Conservation (phyloP, 2,329 filamentous ascomycete genomes). For the Microdochium bolleyi region DNA sequence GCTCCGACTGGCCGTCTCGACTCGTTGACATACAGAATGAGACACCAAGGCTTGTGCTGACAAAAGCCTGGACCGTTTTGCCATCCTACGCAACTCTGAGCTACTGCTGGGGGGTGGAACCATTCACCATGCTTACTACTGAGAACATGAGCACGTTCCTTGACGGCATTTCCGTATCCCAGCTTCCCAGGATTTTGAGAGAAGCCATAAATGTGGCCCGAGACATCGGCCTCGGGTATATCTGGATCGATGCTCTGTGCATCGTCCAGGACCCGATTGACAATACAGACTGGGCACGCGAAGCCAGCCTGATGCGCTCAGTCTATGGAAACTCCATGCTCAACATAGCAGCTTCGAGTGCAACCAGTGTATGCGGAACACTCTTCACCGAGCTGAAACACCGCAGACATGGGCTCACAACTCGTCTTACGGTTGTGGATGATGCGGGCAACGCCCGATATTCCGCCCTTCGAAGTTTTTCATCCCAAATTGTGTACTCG, state of each 20-base stretch:
- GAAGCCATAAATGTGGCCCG: slow-evolving; percentile 17
- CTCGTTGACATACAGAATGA: neutral
- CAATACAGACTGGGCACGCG: slow-evolving; percentile 14
- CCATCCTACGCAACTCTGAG: slow-evolving; percentile 5
- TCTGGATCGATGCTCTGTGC: slow-evolving; percentile 24
- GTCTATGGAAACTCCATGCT: slow-evolving; percentile 9
- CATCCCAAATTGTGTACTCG: neutral
- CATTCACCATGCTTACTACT: slow-evolving; percentile 3
- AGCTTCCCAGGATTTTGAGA: slow-evolving; percentile 12
- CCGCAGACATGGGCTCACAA: neutral
- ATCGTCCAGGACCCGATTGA: slow-evolving; percentile 17
- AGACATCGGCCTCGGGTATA: slow-evolving; percentile 12
- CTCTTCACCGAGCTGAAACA: neutral
- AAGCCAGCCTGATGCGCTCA: slow-evolving; percentile 10
- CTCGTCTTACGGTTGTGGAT: neutral
- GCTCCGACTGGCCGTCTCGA: neutral
- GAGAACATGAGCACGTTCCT: slow-evolving; percentile 3
- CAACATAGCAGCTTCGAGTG: slow-evolving; percentile 7
- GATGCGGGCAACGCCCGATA: neutral
- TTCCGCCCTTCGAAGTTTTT: neutral
- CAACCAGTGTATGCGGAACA: neutral
- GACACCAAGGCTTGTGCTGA: neutral
- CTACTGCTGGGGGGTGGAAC: slow-evolving; percentile 5
- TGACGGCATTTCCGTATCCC: neutral
- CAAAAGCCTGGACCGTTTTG: neutral